Conservation (phyloP, 2,329 filamentous ascomycete species). For the Alternaria tenuissima region DNA sequence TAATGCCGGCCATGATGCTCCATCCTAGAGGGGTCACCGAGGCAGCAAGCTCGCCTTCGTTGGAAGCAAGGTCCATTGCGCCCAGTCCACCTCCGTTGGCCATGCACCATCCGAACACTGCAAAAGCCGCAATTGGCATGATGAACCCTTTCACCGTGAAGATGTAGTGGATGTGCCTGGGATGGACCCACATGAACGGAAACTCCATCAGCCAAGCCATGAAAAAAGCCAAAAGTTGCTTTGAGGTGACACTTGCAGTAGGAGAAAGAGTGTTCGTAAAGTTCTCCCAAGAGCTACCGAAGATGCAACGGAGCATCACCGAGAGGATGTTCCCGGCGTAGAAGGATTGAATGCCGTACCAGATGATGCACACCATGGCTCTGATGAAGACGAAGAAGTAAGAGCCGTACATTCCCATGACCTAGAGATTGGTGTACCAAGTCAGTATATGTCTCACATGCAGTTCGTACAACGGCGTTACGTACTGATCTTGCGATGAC, state of each 20-base stretch:
- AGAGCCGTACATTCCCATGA: slow-evolving; percentile 48
- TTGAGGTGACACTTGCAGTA: slow-evolving; percentile 43
- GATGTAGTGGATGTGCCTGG: slow-evolving; percentile 38
- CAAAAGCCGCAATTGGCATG: slow-evolving; percentile 46
- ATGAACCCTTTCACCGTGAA: slow-evolving; percentile 40
- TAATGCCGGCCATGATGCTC: slow-evolving; percentile 54
- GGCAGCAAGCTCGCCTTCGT: slow-evolving; percentile 8
- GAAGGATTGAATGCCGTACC: slow-evolving; percentile 46
- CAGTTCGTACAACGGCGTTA: too few relatives aligned
- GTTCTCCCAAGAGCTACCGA: slow-evolving; percentile 49
- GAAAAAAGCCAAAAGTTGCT: slow-evolving; percentile 46
- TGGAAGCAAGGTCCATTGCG: slow-evolving; percentile 23
- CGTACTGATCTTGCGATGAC: slow-evolving; percentile 23
- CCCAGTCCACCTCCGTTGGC: slow-evolving; percentile 41
- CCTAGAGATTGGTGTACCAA: too few relatives aligned
- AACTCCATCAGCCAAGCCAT: slow-evolving; percentile 43
- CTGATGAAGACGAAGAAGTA: slow-evolving; percentile 52
- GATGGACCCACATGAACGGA: slow-evolving; percentile 47
- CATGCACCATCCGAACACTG: slow-evolving; percentile 50
- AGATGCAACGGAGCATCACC: slow-evolving; percentile 51
- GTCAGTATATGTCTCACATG: too few relatives aligned
- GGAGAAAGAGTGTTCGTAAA: slow-evolving; percentile 39
- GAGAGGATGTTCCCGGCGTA: slow-evolving; percentile 43
- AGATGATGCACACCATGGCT: slow-evolving; percentile 50
- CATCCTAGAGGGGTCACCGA: slow-evolving; percentile 37